Evolutionary conservation across 805 yeast species (phyloP), one percentile per base, ranked within the genome.

Genomic region (Candida golubevii): DNA sequence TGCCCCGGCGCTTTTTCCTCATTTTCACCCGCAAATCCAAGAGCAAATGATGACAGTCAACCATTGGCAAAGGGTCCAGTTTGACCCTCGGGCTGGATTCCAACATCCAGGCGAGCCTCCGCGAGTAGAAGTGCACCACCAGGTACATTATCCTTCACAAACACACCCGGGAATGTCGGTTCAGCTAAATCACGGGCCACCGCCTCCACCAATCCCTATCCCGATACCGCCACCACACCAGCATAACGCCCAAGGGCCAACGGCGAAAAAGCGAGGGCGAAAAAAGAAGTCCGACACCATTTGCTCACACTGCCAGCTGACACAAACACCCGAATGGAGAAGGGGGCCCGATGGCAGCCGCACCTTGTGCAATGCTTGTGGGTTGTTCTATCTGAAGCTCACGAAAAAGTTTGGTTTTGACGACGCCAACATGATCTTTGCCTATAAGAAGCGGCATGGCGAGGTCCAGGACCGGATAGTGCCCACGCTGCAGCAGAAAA

Each of bases 311-410:
- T 53, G 56, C 38, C 36, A 35, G 35, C 56, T 53, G 56, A 48
- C 49, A n/a, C 51, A 79, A 38, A 86, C 96, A 0, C 97, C 97
- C 0, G 97, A 90, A 62, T 89, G 97, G 97, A 74, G 97, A 58
- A 72, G 84, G 48, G 97, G 97, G 0, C 96, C 96, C 1, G 76
- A 78, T 45, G 95, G 96, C 0, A 79, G 82, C 5, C 75, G 88
- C 55, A 85, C 91, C 0, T 69, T 89, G 47, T 89, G 97, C 65
- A 89, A 89, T 62, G 97, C 97, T 0, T 90, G 97, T 66, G 97
- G 97, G 0, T 67, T 90, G 38, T 85, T 81, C 55, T 83, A 76
- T 57, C 73, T 84, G 12, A 85, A 85, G 56, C 58, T 85, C 44
- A 66, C 73, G 5, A 81, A 73, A 51, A 71, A 69, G 47, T 61